Evolutionary conservation across 176 grass and related monocot genomes (phyloP), one percentile per base, ranked within the genome.

Genomic region (Triticum dicoccoides): DNA sequence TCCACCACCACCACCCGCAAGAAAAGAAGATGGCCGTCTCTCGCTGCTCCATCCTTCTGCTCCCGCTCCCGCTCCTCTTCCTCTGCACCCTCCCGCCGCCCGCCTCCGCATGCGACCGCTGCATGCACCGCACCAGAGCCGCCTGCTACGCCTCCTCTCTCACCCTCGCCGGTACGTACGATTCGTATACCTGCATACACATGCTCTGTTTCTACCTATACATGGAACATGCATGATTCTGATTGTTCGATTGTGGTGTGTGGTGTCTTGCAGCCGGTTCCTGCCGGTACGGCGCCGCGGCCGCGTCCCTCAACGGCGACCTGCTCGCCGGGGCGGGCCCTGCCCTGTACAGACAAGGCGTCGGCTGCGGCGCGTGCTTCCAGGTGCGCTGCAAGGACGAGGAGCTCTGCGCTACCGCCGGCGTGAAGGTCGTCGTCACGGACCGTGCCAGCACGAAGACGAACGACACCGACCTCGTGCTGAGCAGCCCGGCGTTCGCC

Each of bases 381-480:
- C 94, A 96, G 94, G 96, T 98, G 35, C 83, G 92, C 34, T 99
- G 97, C 94, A 94, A 91, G 90, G 90, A 91, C 82, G 7, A 23
- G 12, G 69, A 85, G 42, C 45, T 99, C 0, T 99, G 97, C 80
- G 45, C 15, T 51, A 38, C 15, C 18, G 39, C 85, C 32, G 97
- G 97, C 12, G 89, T 78, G 23, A 90, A 83, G 63, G 97, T 96
- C 20, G 87, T 94, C 3, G 37, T 99, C 65, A 93, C 94, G 2
- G 92, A 96, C 77, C 81, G 85, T 24, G 87, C 86, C 80, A 96
- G 77, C 86, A 91, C 82, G 27, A 93, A 96, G 88, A 85, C 64
- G 33, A 96, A 96, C 78, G 75, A 52, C 45, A 96, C 92, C 18
- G 90, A 85, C 81, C 90, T 99, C 42, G 82, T 91, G 6, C 92